phyloP scores from a whole-genome alignment of 225 moss, liverwort and hornwort species.

The Bryum argenteum region DNA sequence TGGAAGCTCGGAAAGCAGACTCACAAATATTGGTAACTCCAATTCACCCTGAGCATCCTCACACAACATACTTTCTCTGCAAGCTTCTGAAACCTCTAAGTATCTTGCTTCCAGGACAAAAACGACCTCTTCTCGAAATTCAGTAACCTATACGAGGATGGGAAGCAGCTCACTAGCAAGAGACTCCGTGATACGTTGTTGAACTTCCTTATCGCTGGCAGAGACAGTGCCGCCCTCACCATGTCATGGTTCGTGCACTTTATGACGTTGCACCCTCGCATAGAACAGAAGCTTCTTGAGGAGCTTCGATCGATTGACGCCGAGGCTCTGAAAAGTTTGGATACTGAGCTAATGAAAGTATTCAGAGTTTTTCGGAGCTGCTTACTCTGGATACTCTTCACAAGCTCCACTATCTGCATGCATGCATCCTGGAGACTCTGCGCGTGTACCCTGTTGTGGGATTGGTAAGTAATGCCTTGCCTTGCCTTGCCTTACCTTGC shows the following conservation, averaged over 20 bases:
- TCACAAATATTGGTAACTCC: constrained; percentile 11
- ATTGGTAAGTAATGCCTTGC: constrained; percentile 43
- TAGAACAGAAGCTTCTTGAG: constrained; percentile 32
- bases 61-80: neutral
- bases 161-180: constrained; percentile 45
- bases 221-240: constrained; percentile 64
- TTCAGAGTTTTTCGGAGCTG: constrained; percentile 40
- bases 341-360: constrained; percentile 12
- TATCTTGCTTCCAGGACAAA: constrained; percentile 23
- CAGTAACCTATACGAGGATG: constrained; percentile 47
- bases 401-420: constrained; percentile 52
- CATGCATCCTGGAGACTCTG: constrained; percentile 51
- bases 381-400: constrained; percentile 42
- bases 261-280: constrained; percentile 34
- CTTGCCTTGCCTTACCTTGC: no score
- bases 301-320: constrained; percentile 55
- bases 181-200: constrained; percentile 58
- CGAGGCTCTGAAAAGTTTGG: neutral
- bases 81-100: no score
- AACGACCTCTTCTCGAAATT: constrained; percentile 58
- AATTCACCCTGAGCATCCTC: no score
- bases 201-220: constrained; percentile 37
- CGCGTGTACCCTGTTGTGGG: constrained; percentile 61
- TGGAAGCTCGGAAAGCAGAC: constrained; percentile 51
- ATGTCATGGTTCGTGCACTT: constrained; percentile 61